Evolutionary conservation across 306 rosid species (phyloP).

Genomic region (Sphenostylis stenocarpa): DNA sequence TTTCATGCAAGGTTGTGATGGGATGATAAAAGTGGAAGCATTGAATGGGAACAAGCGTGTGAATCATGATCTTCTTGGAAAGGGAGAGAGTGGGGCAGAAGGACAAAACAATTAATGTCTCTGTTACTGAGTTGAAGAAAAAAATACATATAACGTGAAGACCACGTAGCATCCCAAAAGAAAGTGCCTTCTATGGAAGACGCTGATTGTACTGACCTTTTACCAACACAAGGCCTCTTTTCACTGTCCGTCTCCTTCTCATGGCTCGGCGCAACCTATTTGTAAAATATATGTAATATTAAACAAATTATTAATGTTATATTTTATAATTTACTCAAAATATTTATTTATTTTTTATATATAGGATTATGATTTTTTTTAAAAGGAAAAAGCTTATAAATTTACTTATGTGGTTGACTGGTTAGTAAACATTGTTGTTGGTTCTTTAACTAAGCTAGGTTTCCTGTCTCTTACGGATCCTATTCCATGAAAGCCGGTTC

Average conservation of each 20-base stretch:
- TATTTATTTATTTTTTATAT: no score
- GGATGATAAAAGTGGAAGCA: background rate
- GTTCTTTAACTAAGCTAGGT: background rate
- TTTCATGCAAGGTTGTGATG: background rate
- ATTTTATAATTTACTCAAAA: no score
- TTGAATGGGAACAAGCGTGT: conserved; percentile 26
- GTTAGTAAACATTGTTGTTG: background rate
- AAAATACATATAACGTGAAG: no score
- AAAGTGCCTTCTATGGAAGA: conserved; percentile 27
- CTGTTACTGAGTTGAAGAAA: background rate
- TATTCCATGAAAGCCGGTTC: conserved; percentile 5
- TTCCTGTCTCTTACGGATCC: background rate
- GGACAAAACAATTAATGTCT: background rate
- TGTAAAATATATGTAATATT: no score
- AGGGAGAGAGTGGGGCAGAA: background rate
- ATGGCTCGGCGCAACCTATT: conserved; percentile 5
- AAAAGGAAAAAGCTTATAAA: background rate
- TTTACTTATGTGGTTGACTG: background rate
- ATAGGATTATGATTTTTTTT: background rate
- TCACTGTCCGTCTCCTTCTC: no score
- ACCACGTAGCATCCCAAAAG: conserved; percentile 31
- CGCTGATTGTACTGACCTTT: conserved; percentile 44
- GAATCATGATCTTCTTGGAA: conserved; percentile 30
- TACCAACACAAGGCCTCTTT: conserved; percentile 36
- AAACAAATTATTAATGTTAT: no score